phyloP scores from a whole-genome alignment of 176 grass and related monocot species.

The Musa troglodytarum region DNA sequence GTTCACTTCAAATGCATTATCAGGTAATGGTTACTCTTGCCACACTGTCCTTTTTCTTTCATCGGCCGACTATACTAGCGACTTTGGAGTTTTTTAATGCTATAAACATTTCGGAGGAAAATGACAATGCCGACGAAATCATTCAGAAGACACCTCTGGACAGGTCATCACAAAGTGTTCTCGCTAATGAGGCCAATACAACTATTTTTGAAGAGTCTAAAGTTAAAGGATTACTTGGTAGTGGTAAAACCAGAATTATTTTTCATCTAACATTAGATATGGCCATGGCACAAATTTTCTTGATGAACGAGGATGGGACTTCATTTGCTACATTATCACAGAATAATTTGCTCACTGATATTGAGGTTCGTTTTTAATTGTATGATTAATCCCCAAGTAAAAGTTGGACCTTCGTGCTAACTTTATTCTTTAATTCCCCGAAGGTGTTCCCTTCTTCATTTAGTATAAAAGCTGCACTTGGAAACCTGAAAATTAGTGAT shows the following conservation, averaged over 20 bases:
- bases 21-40: constrained; percentile 86
- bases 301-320: constrained; percentile 69
- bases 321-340: constrained; percentile 77
- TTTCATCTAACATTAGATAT: constrained; percentile 96
- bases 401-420: constrained; percentile 17
- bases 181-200: constrained; percentile 36
- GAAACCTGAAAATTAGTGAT: constrained; percentile 99
- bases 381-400: constrained; percentile 18
- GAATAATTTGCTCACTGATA: constrained; percentile 88
- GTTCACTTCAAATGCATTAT: constrained; percentile 21
- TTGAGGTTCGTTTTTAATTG: constrained; percentile 45
- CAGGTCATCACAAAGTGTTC: constrained; percentile 22
- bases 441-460: constrained; percentile 90
- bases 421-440: constrained; percentile 8
- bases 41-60: constrained; percentile 83
- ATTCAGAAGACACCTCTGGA: constrained; percentile 24
- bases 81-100: constrained; percentile 90
- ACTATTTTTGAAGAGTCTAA: constrained; percentile 32
- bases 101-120: constrained; percentile 50
- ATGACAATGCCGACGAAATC: constrained; percentile 30
- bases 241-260: constrained; percentile 87
- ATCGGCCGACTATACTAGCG: constrained; percentile 85
- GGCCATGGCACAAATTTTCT: constrained; percentile 81
- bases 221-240: constrained; percentile 61
- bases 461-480: constrained; percentile 95